Evolutionary conservation across 768 basidiomycete species (phyloP).

Genomic region (Collybia sp.): DNA sequence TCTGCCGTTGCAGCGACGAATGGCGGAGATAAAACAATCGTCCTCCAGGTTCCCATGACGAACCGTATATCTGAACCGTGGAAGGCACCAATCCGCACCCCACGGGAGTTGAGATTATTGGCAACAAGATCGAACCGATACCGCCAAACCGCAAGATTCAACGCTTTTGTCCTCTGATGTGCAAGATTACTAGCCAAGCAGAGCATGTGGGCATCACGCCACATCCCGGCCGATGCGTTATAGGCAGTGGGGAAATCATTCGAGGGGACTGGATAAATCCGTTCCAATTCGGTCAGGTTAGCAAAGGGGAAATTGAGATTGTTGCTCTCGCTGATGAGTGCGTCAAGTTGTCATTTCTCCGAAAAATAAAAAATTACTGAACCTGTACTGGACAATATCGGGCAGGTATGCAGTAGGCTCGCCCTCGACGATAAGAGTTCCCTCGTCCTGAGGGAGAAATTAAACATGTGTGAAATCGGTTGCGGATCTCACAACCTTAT

Average conservation of each 20-base stretch:
- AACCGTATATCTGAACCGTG: slow-evolving; percentile 26
- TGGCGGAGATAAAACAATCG: slow-evolving; percentile 24
- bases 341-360: no score
- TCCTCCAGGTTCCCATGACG: slow-evolving; percentile 27
- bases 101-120: slow-evolving; percentile 25
- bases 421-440: slow-evolving; percentile 27
- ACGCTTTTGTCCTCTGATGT: slow-evolving; percentile 12
- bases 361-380: background rate
- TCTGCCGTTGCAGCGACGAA: slow-evolving; percentile 22
- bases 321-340: slow-evolving; percentile 19
- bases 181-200: slow-evolving; percentile 26
- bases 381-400: slow-evolving; percentile 23
- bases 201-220: slow-evolving; percentile 29
- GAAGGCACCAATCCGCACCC: slow-evolving; percentile 25
- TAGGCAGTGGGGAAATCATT: slow-evolving; percentile 22
- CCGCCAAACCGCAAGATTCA: slow-evolving; percentile 21
- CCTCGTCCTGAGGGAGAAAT: slow-evolving; percentile 20
- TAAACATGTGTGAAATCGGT: background rate
- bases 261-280: slow-evolving; percentile 23
- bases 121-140: slow-evolving; percentile 28
- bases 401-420: slow-evolving; percentile 27
- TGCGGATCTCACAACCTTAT: slow-evolving; percentile 14
- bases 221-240: slow-evolving; percentile 27
- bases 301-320: slow-evolving; percentile 28
- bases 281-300: slow-evolving; percentile 14